phyloP scores from a whole-genome alignment of 306 rosid genomes.

The Quercus dentata region DNA sequence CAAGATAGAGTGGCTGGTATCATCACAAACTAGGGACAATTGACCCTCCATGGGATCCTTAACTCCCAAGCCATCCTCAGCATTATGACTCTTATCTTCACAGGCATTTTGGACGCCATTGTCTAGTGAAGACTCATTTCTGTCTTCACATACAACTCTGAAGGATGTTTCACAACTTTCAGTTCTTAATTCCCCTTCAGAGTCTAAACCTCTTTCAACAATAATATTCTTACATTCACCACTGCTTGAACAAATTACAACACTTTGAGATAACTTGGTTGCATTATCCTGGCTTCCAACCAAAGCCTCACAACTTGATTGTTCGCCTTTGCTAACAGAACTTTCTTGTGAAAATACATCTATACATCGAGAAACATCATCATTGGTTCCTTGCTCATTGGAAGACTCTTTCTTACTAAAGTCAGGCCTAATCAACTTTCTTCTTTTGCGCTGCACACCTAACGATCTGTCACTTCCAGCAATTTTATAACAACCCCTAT shows the following conservation, averaged over 20 bases:
- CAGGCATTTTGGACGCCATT: conserved; percentile 16
- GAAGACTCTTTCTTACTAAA: conserved; percentile 32
- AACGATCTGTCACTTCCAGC: conserved; percentile 14
- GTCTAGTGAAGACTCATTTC: conserved; percentile 18
- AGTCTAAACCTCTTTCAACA: conserved; percentile 13
- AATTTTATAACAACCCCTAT: conserved; percentile 17
- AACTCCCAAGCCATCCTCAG: conserved; percentile 6
- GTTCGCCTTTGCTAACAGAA: conserved; percentile 12
- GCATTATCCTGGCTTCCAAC: conserved; percentile 14
- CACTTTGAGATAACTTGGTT: conserved; percentile 6
- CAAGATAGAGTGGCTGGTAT: not conserved
- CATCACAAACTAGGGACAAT: not conserved
- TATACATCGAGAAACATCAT: conserved; percentile 12
- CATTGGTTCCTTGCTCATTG: conserved; percentile 15
- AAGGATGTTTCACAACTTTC: not conserved
- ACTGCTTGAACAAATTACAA: not conserved
- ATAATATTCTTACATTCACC: conserved; percentile 14
- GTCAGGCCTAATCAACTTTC: conserved; percentile 62
- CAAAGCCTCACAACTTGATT: conserved; percentile 23
- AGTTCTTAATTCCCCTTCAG: conserved; percentile 8
- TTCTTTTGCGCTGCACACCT: conserved; percentile 37
- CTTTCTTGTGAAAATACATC: conserved; percentile 21
- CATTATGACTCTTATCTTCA: conserved; percentile 12
- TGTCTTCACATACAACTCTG: conserved; percentile 13
- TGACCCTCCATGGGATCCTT: not conserved